These are phyloP conservation scores for Diplosphaera chodatii DNA, from an alignment of 139 green algal genomes.

Conservation along the genomic window DNA sequence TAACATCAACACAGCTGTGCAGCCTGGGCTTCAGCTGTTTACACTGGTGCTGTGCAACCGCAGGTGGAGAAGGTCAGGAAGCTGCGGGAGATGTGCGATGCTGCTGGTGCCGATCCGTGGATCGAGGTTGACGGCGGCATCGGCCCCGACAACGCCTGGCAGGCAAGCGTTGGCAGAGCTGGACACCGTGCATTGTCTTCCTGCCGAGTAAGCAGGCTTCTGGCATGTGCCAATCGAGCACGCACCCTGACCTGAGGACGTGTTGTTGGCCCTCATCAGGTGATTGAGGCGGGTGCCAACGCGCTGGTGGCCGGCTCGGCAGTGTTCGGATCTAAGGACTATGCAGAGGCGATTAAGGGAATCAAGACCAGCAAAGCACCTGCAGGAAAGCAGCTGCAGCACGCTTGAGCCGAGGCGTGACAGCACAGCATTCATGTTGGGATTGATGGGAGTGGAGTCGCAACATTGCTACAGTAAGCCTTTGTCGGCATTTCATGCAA, in stretches of 20 bases:
- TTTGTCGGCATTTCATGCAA: not conserved
- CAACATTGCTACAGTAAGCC: too few species aligned
- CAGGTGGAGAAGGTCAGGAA: slow-evolving; percentile 83
- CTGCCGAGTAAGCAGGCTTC: too few species aligned
- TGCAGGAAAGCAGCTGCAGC: not conserved
- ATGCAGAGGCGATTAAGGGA: slow-evolving; percentile 64
- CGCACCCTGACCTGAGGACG: too few species aligned
- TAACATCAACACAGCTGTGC: too few species aligned
- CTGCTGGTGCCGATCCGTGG: slow-evolving; percentile 92
- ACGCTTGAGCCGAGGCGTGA: not conserved
- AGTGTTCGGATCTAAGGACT: slow-evolving; percentile 64
- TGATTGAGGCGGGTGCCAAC: slow-evolving; percentile 94
- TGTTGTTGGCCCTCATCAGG: slow-evolving; percentile 25
- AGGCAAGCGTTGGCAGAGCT: slow-evolving; percentile 33
- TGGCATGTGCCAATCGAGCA: too few species aligned
- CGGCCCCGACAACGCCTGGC: slow-evolving; percentile 87
- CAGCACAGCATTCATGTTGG: too few species aligned
- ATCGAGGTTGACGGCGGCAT: slow-evolving; percentile 98
- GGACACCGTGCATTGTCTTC: too few species aligned
- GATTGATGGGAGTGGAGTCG: not conserved
- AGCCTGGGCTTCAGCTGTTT: too few species aligned
- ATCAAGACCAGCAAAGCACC: slow-evolving; percentile 60
- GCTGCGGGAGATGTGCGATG: slow-evolving; percentile 85
- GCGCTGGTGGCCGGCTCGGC: slow-evolving; percentile 92
- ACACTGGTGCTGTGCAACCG: too few species aligned